phyloP scores from a whole-genome alignment of 1,284 basidiomycete species.

The Austroboletus olivaceoglutinosus region DNA sequence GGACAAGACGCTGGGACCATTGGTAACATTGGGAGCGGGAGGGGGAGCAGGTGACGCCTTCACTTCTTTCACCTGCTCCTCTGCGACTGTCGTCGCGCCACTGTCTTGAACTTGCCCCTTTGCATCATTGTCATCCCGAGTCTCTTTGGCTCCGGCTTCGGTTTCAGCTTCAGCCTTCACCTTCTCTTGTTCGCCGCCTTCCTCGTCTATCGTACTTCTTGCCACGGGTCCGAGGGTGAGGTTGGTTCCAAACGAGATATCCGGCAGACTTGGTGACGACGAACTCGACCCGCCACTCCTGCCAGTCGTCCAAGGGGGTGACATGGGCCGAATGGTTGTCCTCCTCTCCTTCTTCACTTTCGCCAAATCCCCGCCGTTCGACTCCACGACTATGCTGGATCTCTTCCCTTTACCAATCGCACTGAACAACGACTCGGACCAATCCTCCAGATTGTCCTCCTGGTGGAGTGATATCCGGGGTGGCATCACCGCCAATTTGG shows the following conservation, averaged over 20 bases:
- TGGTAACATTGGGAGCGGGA: conserved; percentile 7
- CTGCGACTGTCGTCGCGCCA: not conserved
- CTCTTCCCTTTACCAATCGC: conserved; percentile 24
- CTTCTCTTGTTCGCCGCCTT: conserved; percentile 10
- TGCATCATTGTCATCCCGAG: no score
- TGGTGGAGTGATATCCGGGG: conserved; percentile 56
- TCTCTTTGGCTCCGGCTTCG: no score
- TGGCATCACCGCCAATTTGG: conserved; percentile 35
- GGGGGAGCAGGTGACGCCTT: no score
- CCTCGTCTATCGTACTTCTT: conserved; percentile 1
- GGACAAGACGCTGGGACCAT: conserved; percentile 9
- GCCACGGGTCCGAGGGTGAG: conserved; percentile 14
- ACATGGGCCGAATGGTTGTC: conserved; percentile 10
- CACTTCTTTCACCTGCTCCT: not conserved
- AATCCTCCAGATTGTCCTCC: conserved; percentile 35
- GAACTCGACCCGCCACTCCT: conserved; percentile 1
- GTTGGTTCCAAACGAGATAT: conserved; percentile 20
- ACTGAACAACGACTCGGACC: conserved; percentile 30
- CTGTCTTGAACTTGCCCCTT: not conserved
- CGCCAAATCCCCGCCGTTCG: no score
- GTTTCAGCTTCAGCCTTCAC: no score
- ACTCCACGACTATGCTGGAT: conserved; percentile 10
- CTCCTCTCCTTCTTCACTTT: no score
- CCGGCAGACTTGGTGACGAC: conserved; percentile 12
- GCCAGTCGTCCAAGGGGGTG: conserved; percentile 3